These are phyloP conservation scores for Neophaeococcomyces aloes DNA, from an alignment of 2,329 filamentous ascomycete species.

Conservation along the genomic window DNA sequence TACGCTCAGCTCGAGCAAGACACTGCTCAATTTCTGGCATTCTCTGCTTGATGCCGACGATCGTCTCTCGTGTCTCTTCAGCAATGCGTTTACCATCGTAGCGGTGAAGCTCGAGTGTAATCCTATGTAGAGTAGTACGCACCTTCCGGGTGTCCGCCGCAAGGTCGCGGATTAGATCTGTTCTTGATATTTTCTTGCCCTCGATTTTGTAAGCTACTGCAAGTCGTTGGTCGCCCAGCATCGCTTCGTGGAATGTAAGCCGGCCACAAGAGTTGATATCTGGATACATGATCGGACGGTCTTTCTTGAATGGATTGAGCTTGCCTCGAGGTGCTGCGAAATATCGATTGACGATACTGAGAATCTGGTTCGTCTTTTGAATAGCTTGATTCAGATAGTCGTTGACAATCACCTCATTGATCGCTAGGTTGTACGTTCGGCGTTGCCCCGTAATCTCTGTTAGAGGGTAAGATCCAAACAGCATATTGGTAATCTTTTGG, in stretches of 20 bases:
- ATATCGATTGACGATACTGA: slow-evolving; percentile 17
- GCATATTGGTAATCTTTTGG: slow-evolving; percentile 21
- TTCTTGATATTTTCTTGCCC: slow-evolving; percentile 20
- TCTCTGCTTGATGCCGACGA: slow-evolving; percentile 9
- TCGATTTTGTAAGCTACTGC: slow-evolving; percentile 24
- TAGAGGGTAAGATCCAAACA: slow-evolving; percentile 16
- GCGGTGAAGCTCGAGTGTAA: slow-evolving; percentile 12
- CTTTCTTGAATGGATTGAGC: background rate
- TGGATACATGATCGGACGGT: slow-evolving; percentile 13
- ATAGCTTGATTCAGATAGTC: slow-evolving; percentile 18
- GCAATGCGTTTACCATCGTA: slow-evolving; percentile 3
- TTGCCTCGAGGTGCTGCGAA: slow-evolving; percentile 3
- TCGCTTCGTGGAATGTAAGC: slow-evolving; percentile 14
- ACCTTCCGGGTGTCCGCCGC: slow-evolving; percentile 19
- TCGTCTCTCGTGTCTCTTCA: slow-evolving; percentile 9
- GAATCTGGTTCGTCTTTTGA: slow-evolving; percentile 16
- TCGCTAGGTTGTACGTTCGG: slow-evolving; percentile 17
- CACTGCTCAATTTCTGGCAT: slow-evolving; percentile 1
- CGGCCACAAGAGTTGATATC: slow-evolving; percentile 16
- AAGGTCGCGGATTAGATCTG: slow-evolving; percentile 18
- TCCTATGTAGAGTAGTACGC: slow-evolving; percentile 11
- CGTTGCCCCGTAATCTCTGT: slow-evolving; percentile 14
- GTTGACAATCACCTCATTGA: slow-evolving; percentile 20
- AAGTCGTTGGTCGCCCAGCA: slow-evolving; percentile 14
- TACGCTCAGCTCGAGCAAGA: slow-evolving; percentile 12